These are phyloP conservation scores for Eutypa lata DNA, from an alignment of 2,329 filamentous ascomycete species.

Conservation along the genomic window DNA sequence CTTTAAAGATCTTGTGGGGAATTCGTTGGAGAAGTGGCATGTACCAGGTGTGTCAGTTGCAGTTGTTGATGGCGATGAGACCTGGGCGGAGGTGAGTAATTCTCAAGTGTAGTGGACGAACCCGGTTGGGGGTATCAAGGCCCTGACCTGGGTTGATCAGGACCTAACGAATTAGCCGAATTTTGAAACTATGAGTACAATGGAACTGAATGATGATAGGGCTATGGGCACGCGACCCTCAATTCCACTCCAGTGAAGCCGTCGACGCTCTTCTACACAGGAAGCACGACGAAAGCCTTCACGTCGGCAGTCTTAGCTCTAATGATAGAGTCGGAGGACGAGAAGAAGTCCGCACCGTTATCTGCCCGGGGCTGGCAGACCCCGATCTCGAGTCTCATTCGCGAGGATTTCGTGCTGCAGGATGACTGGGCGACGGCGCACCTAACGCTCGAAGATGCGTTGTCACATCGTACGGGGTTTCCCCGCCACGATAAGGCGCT, in stretches of 20 bases:
- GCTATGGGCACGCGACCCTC: slow-evolving; percentile 38
- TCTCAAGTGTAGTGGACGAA: neutral
- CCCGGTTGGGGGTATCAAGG: neutral
- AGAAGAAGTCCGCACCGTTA: slow-evolving; percentile 10
- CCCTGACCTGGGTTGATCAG: no score
- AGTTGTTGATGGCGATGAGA: slow-evolving; percentile 42
- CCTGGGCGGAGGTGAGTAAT: slow-evolving; percentile 34
- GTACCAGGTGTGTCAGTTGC: slow-evolving; percentile 48
- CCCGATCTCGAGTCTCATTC: slow-evolving; percentile 42
- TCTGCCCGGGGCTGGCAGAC: slow-evolving; percentile 41
- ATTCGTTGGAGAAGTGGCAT: slow-evolving; percentile 35
- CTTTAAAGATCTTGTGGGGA: slow-evolving; percentile 11
- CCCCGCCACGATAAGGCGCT: slow-evolving; percentile 38
- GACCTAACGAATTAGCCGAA: no score
- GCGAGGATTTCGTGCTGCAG: slow-evolving; percentile 45
- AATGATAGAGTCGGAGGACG: slow-evolving; percentile 42
- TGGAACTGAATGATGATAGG: slow-evolving; percentile 26
- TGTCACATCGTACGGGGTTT: slow-evolving; percentile 50
- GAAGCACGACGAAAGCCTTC: slow-evolving; percentile 53
- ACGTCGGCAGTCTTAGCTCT: slow-evolving; percentile 47
- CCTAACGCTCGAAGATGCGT: slow-evolving; percentile 50
- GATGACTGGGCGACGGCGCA: slow-evolving; percentile 39
- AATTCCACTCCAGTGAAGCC: slow-evolving; percentile 38
- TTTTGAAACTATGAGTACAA: no score
- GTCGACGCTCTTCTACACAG: slow-evolving; percentile 50